These are phyloP conservation scores for Stachybotrys echinatus DNA, from an alignment of 2,329 filamentous ascomycete genomes.

Conservation along the genomic window DNA sequence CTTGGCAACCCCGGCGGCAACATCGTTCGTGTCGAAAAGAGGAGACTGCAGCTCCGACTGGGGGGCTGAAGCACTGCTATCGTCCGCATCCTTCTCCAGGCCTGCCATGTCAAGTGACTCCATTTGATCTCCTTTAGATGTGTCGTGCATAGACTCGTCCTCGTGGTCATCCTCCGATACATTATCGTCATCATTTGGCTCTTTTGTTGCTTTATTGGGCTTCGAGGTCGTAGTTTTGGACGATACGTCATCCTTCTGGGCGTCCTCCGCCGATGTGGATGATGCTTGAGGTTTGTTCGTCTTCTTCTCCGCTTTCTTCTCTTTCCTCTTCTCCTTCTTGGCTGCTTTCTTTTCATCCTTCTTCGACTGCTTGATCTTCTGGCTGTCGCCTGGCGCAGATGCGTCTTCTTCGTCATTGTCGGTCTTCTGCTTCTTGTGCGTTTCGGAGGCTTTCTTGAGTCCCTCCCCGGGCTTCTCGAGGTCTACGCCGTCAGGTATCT, in stretches of 20 bases:
- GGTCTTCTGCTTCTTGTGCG: constrained; percentile 53
- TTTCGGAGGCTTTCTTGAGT: constrained; percentile 40
- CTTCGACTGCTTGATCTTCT: constrained; percentile 37
- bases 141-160: constrained; percentile 4
- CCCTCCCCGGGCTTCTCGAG: constrained; percentile 60
- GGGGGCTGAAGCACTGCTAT: constrained; percentile 40
- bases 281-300: constrained; percentile 12
- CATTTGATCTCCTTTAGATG: constrained; percentile 10
- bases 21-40: constrained; percentile 50
- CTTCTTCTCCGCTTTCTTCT: constrained; percentile 29
- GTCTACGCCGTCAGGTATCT: constrained; percentile 48
- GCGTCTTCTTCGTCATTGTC: constrained; percentile 20
- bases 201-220: constrained; percentile 20
- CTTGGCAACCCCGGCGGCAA: constrained; percentile 27
- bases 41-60: constrained; percentile 46
- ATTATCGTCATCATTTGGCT: not conserved
- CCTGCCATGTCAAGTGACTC: constrained; percentile 20
- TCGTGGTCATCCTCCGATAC: constrained; percentile 8
- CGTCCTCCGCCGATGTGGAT: constrained; percentile 5
- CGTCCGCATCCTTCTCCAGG: constrained; percentile 35
- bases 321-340: constrained; percentile 40
- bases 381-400: constrained; percentile 28
- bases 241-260: constrained; percentile 7
- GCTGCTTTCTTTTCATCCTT: constrained; percentile 49
- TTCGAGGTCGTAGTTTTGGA: constrained; percentile 12